phyloP scores from a whole-genome alignment of 2,329 filamentous ascomycete genomes.

The Alternaria burnsii region DNA sequence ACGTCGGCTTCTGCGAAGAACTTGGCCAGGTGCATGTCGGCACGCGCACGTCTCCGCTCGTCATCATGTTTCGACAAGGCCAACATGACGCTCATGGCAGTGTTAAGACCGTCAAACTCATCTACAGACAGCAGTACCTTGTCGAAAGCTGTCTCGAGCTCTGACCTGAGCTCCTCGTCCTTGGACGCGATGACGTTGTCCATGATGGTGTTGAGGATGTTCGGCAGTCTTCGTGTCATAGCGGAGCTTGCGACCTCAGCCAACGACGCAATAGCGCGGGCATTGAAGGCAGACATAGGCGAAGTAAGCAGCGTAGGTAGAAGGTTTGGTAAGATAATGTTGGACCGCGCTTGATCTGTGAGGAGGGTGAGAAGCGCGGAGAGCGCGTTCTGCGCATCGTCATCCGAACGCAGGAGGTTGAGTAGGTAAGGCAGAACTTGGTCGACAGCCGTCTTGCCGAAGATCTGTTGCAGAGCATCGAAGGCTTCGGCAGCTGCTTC shows the following conservation, averaged over 20 bases:
- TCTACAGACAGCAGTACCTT: constrained; percentile 91
- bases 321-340: constrained; percentile 95
- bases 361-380: constrained; percentile 92
- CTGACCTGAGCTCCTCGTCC: constrained; percentile 75
- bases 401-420: constrained; percentile 84
- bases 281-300: constrained; percentile 94
- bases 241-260: constrained; percentile 88
- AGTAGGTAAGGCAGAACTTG: constrained; percentile 94
- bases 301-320: constrained; percentile 90
- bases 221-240: constrained; percentile 89
- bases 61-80: constrained; percentile 91
- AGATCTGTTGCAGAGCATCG: constrained; percentile 89
- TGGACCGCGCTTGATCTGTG: constrained; percentile 91
- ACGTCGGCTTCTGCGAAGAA: constrained; percentile 85
- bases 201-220: constrained; percentile 92
- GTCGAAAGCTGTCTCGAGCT: constrained; percentile 84
- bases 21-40: constrained; percentile 79
- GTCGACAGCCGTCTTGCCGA: constrained; percentile 94
- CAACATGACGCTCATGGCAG: constrained; percentile 92
- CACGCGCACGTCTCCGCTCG: constrained; percentile 80
- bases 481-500: constrained; percentile 98
- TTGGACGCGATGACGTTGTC: constrained; percentile 84
- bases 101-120: constrained; percentile 94
- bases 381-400: constrained; percentile 89
- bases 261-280: constrained; percentile 88